Evolutionary conservation across 495 filamentous ascomycete species (phyloP).

Genomic region (Choiromyces venosus): DNA sequence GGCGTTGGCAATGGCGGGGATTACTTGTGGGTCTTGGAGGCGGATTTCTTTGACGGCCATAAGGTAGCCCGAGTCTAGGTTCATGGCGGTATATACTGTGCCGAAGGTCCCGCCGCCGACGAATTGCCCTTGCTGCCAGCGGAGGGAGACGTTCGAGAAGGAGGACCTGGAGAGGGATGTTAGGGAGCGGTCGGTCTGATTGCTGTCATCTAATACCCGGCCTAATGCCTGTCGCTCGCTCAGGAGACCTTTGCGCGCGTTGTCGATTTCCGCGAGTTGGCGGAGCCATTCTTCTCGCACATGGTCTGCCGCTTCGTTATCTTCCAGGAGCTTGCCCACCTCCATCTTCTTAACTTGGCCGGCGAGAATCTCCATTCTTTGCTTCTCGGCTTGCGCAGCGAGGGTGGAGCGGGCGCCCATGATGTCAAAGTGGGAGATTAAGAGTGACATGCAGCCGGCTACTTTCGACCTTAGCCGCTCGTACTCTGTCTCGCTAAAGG

Average conservation of each 20-base stretch:
- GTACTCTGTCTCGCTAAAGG: constrained; percentile 81
- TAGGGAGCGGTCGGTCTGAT: constrained; percentile 89
- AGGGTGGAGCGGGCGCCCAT: constrained; percentile 92
- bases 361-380: constrained; percentile 67
- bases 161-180: constrained; percentile 81
- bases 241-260: constrained; percentile 66
- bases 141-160: constrained; percentile 85
- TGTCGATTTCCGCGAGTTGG: constrained; percentile 69
- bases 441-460: constrained; percentile 91
- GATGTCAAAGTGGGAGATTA: constrained; percentile 98
- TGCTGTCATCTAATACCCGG: constrained; percentile 83
- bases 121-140: constrained; percentile 97
- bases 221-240: constrained; percentile 86
- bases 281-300: constrained; percentile 67
- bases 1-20: constrained; percentile 84
- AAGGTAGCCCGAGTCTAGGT: constrained; percentile 86
- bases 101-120: constrained; percentile 96
- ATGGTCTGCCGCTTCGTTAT: constrained; percentile 71
- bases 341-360: constrained; percentile 70
- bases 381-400: constrained; percentile 85
- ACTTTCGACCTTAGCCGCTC: constrained; percentile 75
- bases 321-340: constrained; percentile 68
- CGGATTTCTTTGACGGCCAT: constrained; percentile 99
- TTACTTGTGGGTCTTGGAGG: constrained; percentile 90
- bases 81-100: constrained; percentile 94